Conservation (phyloP, 345 rosid genomes). For the thale cress (Arabidopsis thaliana) region TAIR10.1 NC_003074.8:3567001-3567500, state of each 20-base stretch:
- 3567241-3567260: neutral
- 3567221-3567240: neutral
- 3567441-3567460: neutral
- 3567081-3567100: neutral
- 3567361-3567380: neutral
- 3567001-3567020: too few relatives aligned
- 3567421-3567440: neutral
- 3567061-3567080: too few relatives aligned
- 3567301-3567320: neutral
- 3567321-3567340: neutral
- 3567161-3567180: neutral
- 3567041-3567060: neutral
- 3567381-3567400: neutral
- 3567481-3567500: neutral
- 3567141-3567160: neutral
- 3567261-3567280: neutral
- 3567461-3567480: slow-evolving; percentile 13
- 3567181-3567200: neutral
- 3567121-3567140: neutral
- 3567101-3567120: neutral
- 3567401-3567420: neutral
- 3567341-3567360: neutral
- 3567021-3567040: too few relatives aligned
- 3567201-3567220: neutral
- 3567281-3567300: neutral